These are phyloP conservation scores for Pulveroboletus ravenelii DNA, from an alignment of 768 basidiomycete species.

Conservation along the genomic window DNA sequence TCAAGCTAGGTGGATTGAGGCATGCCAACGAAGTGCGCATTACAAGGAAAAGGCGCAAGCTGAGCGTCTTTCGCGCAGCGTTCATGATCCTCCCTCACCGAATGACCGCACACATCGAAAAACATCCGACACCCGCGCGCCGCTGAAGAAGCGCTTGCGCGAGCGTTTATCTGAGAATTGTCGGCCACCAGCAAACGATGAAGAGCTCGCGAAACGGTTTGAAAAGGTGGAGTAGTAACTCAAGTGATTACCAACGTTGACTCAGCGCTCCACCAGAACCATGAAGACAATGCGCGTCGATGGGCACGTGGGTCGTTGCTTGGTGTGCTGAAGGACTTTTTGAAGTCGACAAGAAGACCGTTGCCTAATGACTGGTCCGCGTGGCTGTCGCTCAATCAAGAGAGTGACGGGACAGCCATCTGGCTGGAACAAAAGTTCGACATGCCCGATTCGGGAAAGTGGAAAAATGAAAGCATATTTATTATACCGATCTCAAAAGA, in stretches of 20 bases:
- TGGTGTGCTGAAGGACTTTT: constrained; percentile 30
- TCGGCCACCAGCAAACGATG: constrained; percentile 53
- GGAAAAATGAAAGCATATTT: constrained; percentile 57
- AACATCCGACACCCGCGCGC: constrained; percentile 19
- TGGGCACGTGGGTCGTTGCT: constrained; percentile 77
- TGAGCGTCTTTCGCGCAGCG: constrained; percentile 30
- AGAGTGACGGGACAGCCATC: constrained; percentile 70
- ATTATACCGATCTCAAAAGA: constrained; percentile 44
- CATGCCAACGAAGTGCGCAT: constrained; percentile 53
- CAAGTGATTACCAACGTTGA: background rate
- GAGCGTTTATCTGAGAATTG: constrained; percentile 41
- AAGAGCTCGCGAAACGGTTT: constrained; percentile 58
- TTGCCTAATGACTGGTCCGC: constrained; percentile 48
- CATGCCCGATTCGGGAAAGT: constrained; percentile 57
- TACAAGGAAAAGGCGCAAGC: constrained; percentile 51
- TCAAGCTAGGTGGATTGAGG: constrained; percentile 55
- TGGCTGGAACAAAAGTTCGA: constrained; percentile 78
- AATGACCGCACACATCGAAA: constrained; percentile 23
- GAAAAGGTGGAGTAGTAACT: constrained; percentile 48
- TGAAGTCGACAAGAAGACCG: constrained; percentile 31
- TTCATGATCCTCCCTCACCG: background rate
- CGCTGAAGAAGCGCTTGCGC: constrained; percentile 29
- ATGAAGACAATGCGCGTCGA: constrained; percentile 62
- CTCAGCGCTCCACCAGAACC: constrained; percentile 46
- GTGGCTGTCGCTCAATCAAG: constrained; percentile 74